A percentile compares a stretch with the other conserved stretches of the same genome.
Conservation (phyloP, 495 filamentous ascomycete species). For the Annulohypoxylon moriforme region DNA sequence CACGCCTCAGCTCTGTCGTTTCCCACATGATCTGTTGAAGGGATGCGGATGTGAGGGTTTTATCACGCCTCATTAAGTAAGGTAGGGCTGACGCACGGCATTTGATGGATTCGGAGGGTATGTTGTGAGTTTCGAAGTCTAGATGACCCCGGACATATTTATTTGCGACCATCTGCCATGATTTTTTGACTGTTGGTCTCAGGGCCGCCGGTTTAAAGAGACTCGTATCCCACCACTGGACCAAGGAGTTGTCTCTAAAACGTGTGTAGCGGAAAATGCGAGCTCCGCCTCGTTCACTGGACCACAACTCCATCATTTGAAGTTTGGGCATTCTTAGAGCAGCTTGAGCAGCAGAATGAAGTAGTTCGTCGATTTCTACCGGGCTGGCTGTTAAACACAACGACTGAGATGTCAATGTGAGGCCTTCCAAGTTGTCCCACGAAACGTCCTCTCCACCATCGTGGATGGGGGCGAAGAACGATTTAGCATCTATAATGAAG, state of each 20-base stretch:
- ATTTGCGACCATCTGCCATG: constrained; percentile 9
- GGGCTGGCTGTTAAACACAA: background rate
- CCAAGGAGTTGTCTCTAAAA: background rate
- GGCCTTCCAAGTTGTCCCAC: constrained; percentile 3
- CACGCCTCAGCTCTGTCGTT: background rate
- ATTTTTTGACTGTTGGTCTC: background rate
- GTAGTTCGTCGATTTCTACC: background rate
- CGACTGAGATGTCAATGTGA: constrained; percentile 2
- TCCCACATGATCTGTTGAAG: background rate
- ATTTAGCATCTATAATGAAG: constrained; percentile 5
- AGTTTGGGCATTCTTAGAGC: constrained; percentile 16
- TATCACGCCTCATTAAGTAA: background rate
- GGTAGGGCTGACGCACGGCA: background rate
- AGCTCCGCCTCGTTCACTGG: background rate
- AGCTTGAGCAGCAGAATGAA: background rate
- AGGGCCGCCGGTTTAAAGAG: background rate
- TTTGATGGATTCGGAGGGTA: background rate
- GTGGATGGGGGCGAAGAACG: background rate
- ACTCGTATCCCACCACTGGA: constrained; percentile 1
- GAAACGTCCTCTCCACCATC: background rate
- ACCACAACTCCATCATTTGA: constrained; percentile 14
- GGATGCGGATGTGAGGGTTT: background rate
- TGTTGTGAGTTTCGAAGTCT: background rate
- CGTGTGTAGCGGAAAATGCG: constrained; percentile 11
- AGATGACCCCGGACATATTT: background rate